These are phyloP conservation scores for Leccinum uliginosum DNA, from an alignment of 768 basidiomycete species.

Conservation along the genomic window DNA sequence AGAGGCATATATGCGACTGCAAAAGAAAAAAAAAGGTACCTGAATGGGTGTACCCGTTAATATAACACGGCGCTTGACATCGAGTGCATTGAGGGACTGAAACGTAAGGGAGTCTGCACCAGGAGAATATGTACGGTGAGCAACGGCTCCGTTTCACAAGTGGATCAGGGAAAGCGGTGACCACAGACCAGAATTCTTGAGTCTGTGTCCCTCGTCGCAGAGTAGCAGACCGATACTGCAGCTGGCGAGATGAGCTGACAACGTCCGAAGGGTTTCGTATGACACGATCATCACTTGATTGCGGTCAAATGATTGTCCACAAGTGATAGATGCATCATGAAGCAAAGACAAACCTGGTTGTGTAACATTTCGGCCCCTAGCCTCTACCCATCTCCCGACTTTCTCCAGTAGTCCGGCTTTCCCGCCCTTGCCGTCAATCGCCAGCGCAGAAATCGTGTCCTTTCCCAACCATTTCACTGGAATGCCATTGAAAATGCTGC, in stretches of 20 bases:
- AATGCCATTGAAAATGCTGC: not conserved
- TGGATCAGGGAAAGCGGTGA: not conserved
- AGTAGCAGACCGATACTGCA: constrained; percentile 89
- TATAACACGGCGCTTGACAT: constrained; percentile 89
- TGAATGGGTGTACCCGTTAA: constrained; percentile 93
- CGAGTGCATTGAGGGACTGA: constrained; percentile 72
- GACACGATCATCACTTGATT: constrained; percentile 95
- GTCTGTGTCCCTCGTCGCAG: constrained; percentile 93
- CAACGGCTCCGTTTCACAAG: not conserved
- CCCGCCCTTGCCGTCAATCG: constrained; percentile 89
- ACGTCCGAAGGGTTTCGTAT: constrained; percentile 88
- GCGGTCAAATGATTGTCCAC: not conserved
- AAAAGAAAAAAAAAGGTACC: constrained; percentile 33
- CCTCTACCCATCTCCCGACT: constrained; percentile 87
- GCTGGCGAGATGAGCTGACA: constrained; percentile 69
- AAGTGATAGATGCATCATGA: not conserved
- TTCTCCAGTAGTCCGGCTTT: constrained; percentile 75
- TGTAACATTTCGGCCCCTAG: constrained; percentile 83
- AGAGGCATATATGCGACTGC: constrained; percentile 5
- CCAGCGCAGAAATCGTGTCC: constrained; percentile 74
- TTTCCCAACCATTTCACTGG: constrained; percentile 94
- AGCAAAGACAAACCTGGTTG: constrained; percentile 64
- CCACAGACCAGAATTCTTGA: constrained; percentile 86
- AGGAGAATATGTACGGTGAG: not conserved
- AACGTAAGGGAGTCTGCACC: constrained; percentile 79